phyloP scores from a whole-genome alignment of 768 basidiomycete species.

The Vararia minispora region DNA sequence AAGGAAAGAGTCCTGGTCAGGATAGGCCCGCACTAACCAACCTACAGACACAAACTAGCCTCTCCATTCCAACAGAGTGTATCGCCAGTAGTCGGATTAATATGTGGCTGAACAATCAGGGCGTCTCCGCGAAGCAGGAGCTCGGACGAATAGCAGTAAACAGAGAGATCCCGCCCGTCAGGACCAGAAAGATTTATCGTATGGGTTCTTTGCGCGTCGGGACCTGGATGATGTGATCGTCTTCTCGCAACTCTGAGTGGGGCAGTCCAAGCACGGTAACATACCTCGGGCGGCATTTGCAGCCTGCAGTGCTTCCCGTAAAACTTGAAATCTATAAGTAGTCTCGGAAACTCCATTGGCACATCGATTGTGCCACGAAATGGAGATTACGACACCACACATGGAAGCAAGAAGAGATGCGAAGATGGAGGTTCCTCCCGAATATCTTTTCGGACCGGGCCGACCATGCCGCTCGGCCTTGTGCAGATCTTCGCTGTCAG shows the following conservation, averaged over 20 bases:
- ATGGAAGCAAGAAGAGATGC: constrained; percentile 24
- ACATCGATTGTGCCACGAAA: constrained; percentile 28
- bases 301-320: constrained; percentile 26
- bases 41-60: constrained; percentile 24
- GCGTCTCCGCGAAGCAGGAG: constrained; percentile 54
- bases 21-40: background rate
- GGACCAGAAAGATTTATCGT: constrained; percentile 13
- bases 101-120: constrained; percentile 60
- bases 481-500: no score
- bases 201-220: constrained; percentile 42
- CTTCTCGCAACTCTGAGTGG: background rate
- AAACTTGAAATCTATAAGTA: constrained; percentile 13
- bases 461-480: no score
- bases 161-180: constrained; percentile 11
- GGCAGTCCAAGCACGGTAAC: constrained; percentile 6
- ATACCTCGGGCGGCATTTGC: constrained; percentile 54
- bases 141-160: constrained; percentile 65
- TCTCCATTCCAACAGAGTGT: constrained; percentile 85
- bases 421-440: constrained; percentile 5
- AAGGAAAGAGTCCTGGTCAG: background rate
- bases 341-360: constrained; percentile 6
- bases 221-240: constrained; percentile 31
- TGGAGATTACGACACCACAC: constrained; percentile 73
- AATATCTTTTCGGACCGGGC: background rate
- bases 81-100: constrained; percentile 31